Evolutionary conservation across 2,329 filamentous ascomycete species (phyloP), one percentile per base, ranked within the genome.

Genomic region (Trichoderma sp.): DNA sequence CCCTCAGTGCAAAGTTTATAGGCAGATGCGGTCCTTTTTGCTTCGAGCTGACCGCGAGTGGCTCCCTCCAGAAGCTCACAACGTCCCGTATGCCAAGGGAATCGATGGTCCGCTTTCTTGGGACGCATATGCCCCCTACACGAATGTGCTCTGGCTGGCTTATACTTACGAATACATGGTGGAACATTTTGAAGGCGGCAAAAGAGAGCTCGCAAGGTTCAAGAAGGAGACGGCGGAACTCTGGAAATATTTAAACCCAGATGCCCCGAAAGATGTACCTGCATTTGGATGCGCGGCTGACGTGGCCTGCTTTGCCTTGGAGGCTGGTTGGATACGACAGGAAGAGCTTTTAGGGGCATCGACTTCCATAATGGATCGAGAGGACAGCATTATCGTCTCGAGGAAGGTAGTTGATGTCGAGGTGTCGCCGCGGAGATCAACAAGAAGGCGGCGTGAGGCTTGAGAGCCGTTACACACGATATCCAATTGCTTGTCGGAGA

Each of bases 111-210:
- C 85, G 4, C 81, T 90, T 12, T 85, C 83, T 2, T 91, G 89
- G 89, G 78, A 82, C 6, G 82, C 80, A 1, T 85, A 87, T 74
- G 84, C 84, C 32, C 88, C 89, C 1, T 91, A 91, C 77, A 90
- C 87, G 5, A 91, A 91, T 73, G 88, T 91, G 1, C 80, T 91
- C 20, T 91, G 89, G 89, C 82, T 91, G 55, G 86, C 88, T 3
- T 91, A 90, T 73, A 80, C 90, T 6, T 90, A 90, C 75, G 80
- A 83, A 43, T 90, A 89, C 77, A 78, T 90, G 70, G 75, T 81
- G 3, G 74, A 73, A 7, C 81, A 85, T 72, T 90, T 88, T 74
- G 73, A 75, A 12, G 87, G 87, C 6, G 80, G 82, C 9, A 84
- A 82, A 74, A 82, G 80, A 71, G 83, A 86, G 23, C 76, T 89